Base-by-base conservation (phyloP, 2,329 filamentous ascomycete genomes). In the Calonectria pauciramosa region DNA sequence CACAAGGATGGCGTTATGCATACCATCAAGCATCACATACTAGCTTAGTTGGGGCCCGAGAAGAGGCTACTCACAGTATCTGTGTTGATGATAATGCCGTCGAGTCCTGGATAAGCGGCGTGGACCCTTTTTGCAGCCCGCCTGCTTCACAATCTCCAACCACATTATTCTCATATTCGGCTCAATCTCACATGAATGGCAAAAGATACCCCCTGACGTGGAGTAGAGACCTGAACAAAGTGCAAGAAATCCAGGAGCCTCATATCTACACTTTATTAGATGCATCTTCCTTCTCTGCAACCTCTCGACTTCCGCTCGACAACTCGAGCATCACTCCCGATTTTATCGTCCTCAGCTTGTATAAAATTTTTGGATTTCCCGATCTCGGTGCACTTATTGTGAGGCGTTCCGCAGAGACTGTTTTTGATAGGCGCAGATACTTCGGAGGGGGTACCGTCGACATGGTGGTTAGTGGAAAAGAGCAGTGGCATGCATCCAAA, bases 361-460 rank as follows among this genome's bases (percentile, higher is more conserved):
- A 98, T 87, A 99, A 99, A 84, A 96, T 98, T n/a, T 99, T 99
- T 83, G 96, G 97, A 1, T 98, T 98, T 77, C 96, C 96, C 0
- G 95, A 99, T 82, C 88, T 99, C 2, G 96, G 96, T 2, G 96
- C 93, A 1, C 86, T 99, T 72, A 92, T 99, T 36, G 92, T 99
- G 16, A 92, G 94, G 52, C 96, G 95, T 79, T 89, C 91, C 38
- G 91, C 94, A 16, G 91, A 91, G 9, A 83, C 89, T 49, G 82
- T 93, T 4, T 92, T 98, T 60, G 87, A 90, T 38, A 87, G 88
- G 52, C 91, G 95, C 74, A 92, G 88, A 75, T 99, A 97, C 81
- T 99, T 99, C 85, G 96, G 96, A 8, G 97, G 96, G 9, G 97
- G 97, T 4, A 99, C 96, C 0, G 96, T 98, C 0, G 96, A 98